phyloP scores from a whole-genome alignment of 441 rosid genomes.

The Eruca vesicaria region DNA sequence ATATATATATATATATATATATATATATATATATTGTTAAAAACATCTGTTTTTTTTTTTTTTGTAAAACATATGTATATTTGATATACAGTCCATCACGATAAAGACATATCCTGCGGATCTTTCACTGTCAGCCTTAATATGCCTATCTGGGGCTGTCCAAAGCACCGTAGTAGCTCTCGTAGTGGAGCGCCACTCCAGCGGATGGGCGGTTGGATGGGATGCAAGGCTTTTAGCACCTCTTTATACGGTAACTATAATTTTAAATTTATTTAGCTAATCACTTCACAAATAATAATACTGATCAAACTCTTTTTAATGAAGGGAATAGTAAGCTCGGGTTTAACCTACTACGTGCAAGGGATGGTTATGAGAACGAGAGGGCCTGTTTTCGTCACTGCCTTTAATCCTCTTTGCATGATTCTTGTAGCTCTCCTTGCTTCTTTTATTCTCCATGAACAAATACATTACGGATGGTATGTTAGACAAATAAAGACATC shows the following conservation, averaged over 20 bases:
- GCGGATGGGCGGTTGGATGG: slow-evolving; percentile 73
- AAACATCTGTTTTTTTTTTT: not conserved
- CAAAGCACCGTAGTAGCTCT: slow-evolving; percentile 55
- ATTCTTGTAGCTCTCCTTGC: slow-evolving; percentile 62
- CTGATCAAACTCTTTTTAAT: not conserved
- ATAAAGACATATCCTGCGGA: slow-evolving; percentile 57
- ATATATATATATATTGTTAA: not conserved
- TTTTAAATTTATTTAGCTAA: not conserved
- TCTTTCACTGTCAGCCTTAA: slow-evolving; percentile 54
- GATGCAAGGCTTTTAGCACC: slow-evolving; percentile 71
- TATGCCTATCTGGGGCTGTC: slow-evolving; percentile 57
- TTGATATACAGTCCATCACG: slow-evolving; percentile 48
- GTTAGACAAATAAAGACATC: not conserved
- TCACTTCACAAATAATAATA: not conserved
- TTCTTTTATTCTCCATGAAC: slow-evolving; percentile 55
- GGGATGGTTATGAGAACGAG: slow-evolving; percentile 63
- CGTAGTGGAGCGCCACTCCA: slow-evolving; percentile 40
- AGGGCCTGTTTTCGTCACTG: slow-evolving; percentile 69
- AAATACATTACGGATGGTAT: slow-evolving; percentile 59
- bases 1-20: not conserved
- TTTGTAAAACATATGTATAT: not conserved
- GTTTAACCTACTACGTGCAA: slow-evolving; percentile 69
- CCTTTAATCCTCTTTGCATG: slow-evolving; percentile 80
- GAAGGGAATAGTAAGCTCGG: slow-evolving; percentile 61
- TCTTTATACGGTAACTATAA: slow-evolving; percentile 45